Evolutionary conservation across 192 early-diverging fungal genomes (phyloP), one percentile per base, ranked within the genome.

Genomic region (Rhizophagus clarus): DNA sequence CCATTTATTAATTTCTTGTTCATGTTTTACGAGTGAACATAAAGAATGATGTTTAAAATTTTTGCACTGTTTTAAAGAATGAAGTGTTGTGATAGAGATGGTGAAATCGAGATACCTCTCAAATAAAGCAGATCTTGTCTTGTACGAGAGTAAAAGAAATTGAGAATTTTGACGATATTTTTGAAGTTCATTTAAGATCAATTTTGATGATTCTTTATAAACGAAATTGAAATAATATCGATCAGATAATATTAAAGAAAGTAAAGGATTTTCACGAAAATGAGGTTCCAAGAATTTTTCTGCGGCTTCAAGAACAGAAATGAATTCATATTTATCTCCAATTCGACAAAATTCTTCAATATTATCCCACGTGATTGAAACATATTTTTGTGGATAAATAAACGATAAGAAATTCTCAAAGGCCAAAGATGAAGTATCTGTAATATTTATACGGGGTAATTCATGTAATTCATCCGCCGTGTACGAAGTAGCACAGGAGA

Each of bases 141-240:
- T 37, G 40, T 37, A 12, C 5, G 69, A 71, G 15, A 71, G 34
- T 42, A 20, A 32, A 17, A 20, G 28, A 42, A 71, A 71, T n/a
- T 42, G 14, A 22, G 28, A n/a, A 37, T n/a, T 17, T 37, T 42
- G 24, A n/a, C 31, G 22, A 37, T 31, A 71, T 8, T 37, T 22
- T 42, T 26, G 40, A 31, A 71, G 28, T 34, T 40, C 8, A n/a
- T 71, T 42, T 17, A 71, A n/a, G 12, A 71, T 37, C 22, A 71
- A 42, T 71, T 71, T 71, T 71, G 69, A 71, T 14, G 69, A 71
- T 42, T 71, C 69, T 40, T 71, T 71, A 71, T 42, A 71, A 24
- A 71, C 20, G 0, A 31, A 20, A 42, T 42, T 71, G n/a, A 71
- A 71, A 31, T 22, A 10, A n/a, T 24, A 34, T 7, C 28, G 17